phyloP scores from a whole-genome alignment of 768 basidiomycete genomes.

The Collybia sordida region DNA sequence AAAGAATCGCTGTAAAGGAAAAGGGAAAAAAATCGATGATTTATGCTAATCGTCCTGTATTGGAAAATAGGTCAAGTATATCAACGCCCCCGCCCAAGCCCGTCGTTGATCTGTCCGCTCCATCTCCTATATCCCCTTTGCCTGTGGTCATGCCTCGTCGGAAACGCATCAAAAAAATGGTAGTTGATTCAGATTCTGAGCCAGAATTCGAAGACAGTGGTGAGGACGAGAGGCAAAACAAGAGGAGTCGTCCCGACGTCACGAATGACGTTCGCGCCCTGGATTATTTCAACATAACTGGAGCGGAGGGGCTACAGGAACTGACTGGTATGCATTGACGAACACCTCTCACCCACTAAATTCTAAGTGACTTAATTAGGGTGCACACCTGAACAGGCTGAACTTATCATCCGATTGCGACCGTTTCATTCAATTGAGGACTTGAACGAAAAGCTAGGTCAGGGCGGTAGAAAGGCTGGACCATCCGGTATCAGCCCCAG shows the following conservation, averaged over 20 bases:
- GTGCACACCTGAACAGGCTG: constrained; percentile 80
- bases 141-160: constrained; percentile 44
- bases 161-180: constrained; percentile 56
- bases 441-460: constrained; percentile 70
- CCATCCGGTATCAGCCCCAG: constrained; percentile 83
- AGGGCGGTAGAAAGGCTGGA: constrained; percentile 85
- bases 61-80: constrained; percentile 41
- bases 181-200: constrained; percentile 71
- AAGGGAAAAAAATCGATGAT: constrained; percentile 84
- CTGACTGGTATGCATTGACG: constrained; percentile 57
- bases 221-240: constrained; percentile 34
- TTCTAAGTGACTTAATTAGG: constrained; percentile 38
- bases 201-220: constrained; percentile 50
- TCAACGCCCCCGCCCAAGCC: constrained; percentile 38
- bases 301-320: constrained; percentile 66
- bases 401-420: constrained; percentile 72
- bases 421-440: constrained; percentile 81
- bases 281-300: constrained; percentile 67
- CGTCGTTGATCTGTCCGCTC: constrained; percentile 33
- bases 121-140: constrained; percentile 28
- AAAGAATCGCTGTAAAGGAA: constrained; percentile 63
- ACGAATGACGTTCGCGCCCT: constrained; percentile 53
- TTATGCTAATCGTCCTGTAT: constrained; percentile 62
- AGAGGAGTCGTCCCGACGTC: constrained; percentile 29
- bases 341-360: not conserved